Evolutionary conservation across 495 filamentous ascomycete species (phyloP), one percentile per base, ranked within the genome.

Genomic region (Apiosordaria backusii): DNA sequence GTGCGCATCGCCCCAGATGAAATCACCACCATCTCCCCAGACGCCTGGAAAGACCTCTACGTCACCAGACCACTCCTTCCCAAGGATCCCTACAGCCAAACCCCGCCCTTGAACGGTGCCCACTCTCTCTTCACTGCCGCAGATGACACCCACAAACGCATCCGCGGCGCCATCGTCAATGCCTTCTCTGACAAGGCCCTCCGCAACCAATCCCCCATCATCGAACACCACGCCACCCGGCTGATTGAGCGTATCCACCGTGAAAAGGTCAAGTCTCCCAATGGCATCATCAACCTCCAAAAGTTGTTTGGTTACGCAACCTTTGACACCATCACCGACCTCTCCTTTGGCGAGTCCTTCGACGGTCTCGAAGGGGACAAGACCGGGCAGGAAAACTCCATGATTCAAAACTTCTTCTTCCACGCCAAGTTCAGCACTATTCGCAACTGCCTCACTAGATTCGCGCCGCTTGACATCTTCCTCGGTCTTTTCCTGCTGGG

Each of bases 1-100:
- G 77, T 88, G 15, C 78, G 86, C 64, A 77, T 87, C 5, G 82
- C 80, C 0, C 86, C 85, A 0, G 80, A 83, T 25, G 85, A 87
- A 68, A 74, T 88, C 60, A 82, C 84, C 0, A 71, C 72, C 59
- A 65, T 64, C 4, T 69, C 63, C n/a, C 62, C 65, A 23, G 70
- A 69, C 45, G 84, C 84, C 25, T 85, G 79, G 79, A 79, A 79
- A 68, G 77, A 83, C 53, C 87, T 87, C 27, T 84, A 85, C 63
- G 75, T 77, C 9, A 72, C 59, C 9, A 63, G 63, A 2, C 67
- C 62, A 10, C 67, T 68, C 7, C 19, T 26, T 3, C 22, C 58
- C 18, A 68, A 65, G 50, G 71, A 76, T 60, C 61, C 67, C n/a
- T 79, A 79, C 60, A 71, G 77, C 53, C 71, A 61, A 4, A 58